Conservation (phyloP, 2,329 filamentous ascomycete species). For the Leptographium wingfieldii region DNA sequence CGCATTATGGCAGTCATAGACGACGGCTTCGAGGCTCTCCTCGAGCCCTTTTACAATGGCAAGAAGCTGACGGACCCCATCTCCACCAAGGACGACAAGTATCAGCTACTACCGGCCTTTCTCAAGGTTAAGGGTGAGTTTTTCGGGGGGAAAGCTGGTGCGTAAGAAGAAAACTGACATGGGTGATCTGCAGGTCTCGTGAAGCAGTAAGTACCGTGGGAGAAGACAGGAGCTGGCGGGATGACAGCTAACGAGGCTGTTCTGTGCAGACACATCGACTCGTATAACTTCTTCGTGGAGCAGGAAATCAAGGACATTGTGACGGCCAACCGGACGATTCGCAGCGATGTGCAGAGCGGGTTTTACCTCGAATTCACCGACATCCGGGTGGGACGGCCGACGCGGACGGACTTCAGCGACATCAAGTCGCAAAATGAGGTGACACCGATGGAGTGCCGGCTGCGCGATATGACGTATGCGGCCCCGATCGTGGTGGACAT, state of each 20-base stretch:
- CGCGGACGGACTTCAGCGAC: conserved; percentile 64
- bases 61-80: conserved; percentile 55
- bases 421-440: conserved; percentile 59
- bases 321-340: conserved; percentile 74
- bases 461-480: conserved; percentile 96
- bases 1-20: conserved; percentile 39
- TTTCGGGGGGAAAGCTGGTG: conserved; percentile 4
- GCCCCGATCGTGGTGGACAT: conserved; percentile 91
- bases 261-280: conserved; percentile 69
- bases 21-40: conserved; percentile 52
- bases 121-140: conserved; percentile 76
- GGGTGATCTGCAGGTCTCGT: conserved; percentile 51
- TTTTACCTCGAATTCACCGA: conserved; percentile 92
- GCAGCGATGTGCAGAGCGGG: conserved; percentile 82
- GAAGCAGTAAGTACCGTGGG: conserved; percentile 51
- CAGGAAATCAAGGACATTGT: conserved; percentile 96
- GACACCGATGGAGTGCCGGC: conserved; percentile 89
- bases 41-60: conserved; percentile 56
- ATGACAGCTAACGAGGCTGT: neutral
- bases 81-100: conserved; percentile 70
- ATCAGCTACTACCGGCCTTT: conserved; percentile 94
- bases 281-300: conserved; percentile 96
- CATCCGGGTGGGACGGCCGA: conserved; percentile 74
- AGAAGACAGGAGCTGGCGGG: neutral
- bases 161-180: neutral